Evolutionary conservation across 2,329 filamentous ascomycete genomes (phyloP).

Genomic region (Scolecobasidium constrictum): DNA sequence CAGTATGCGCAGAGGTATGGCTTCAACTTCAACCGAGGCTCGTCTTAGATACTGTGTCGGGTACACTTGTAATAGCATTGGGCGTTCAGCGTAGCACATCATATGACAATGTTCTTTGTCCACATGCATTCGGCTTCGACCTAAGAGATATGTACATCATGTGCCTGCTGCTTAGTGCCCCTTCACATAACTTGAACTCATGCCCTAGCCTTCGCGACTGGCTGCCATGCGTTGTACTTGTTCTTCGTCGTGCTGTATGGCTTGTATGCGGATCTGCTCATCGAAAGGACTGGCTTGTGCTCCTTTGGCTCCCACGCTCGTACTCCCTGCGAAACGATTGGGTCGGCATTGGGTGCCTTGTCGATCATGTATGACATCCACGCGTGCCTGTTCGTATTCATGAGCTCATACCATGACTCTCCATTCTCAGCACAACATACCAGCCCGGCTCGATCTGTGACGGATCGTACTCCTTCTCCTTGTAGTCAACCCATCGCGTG

Average conservation of each 20-base stretch:
- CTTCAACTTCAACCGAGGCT: not conserved
- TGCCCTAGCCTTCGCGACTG: conserved; percentile 30
- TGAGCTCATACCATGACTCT: conserved; percentile 40
- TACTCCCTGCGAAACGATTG: conserved; percentile 53
- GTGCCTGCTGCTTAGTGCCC: too few species aligned
- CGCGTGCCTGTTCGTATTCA: conserved; percentile 81
- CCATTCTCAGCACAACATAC: conserved; percentile 12
- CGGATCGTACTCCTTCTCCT: conserved; percentile 72
- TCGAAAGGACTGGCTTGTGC: conserved; percentile 65
- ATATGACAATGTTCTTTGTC: not conserved
- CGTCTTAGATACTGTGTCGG: not conserved
- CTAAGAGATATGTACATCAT: not conserved
- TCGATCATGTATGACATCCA: conserved; percentile 95
- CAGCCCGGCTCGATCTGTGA: conserved; percentile 28
- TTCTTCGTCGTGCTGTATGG: conserved; percentile 73
- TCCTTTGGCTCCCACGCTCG: conserved; percentile 67
- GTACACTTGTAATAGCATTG: too few species aligned
- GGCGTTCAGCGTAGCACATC: not conserved
- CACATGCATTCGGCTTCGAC: not conserved
- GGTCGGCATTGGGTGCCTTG: conserved; percentile 69
- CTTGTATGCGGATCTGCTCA: conserved; percentile 71
- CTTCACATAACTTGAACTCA: conserved; percentile 1
- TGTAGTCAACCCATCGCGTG: conserved; percentile 97
- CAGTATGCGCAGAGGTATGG: not conserved
- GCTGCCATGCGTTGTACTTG: conserved; percentile 38